Base-by-base conservation (phyloP, 148 eudicot genomes). In the Rhododendron ovatum region DNA sequence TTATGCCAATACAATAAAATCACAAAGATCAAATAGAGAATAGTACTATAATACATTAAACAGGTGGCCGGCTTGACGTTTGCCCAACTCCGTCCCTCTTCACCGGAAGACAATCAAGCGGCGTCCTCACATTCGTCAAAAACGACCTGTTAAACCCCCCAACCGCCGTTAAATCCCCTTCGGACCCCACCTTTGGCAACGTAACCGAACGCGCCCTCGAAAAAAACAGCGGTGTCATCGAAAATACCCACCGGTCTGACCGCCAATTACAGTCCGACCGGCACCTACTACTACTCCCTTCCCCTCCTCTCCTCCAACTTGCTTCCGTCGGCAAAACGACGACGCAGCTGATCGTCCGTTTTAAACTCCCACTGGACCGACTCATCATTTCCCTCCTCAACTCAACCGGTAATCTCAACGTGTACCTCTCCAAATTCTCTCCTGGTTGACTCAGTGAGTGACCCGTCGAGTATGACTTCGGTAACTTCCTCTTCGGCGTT, bases 381-480 rank as follows among this genome's bases (percentile, higher is more conserved):
- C 37, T 53, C 86, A 88, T 37, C 14, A 90, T 41, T 86, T 90
- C 87, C 89, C 78, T 86, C 51, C 89, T 85, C 39, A 90, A 86
- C 14, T 90, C 92, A 1, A 84, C 93, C 8, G 93, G 91, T 1
- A 93, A 28, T 73, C 89, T 83, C 41, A 93, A 61, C 14, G 92
- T 90, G 45, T 84, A 92, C 75, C 93, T 74, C 77, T 92, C 93
- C 2, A 80, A 77, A 50, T 87, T 73, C 53, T 88, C 89, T 0
- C 89, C 86, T 0, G 85, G 88, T 63, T 45, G 84, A 83, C 74
- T 81, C 83, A 86, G 48, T 7, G 91, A 87, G 87, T 93, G 95
- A 3, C 93, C 95, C 6, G 93, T 93, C 39, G 93, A 91, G 81
- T 88, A 78, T 20, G 85, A 87, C 81, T 82, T 83, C 77, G 41